phyloP scores from a whole-genome alignment of 2,329 filamentous ascomycete genomes.

The Fusarium devonianum region DNA sequence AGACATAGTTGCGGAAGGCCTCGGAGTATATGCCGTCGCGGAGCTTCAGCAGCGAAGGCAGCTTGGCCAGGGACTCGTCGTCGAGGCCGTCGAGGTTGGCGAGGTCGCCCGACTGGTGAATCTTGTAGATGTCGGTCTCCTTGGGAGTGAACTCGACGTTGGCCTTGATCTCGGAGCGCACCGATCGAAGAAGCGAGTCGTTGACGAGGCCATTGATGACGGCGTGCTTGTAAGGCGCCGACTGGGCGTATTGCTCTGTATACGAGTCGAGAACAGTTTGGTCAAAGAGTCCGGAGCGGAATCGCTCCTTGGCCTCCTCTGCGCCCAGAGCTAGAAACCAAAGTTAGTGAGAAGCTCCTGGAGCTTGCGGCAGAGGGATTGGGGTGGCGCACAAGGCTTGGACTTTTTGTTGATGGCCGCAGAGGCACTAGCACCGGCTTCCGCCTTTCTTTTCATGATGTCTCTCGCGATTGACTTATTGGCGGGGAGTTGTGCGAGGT shows the following conservation, averaged over 20 bases:
- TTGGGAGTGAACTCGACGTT: conserved; percentile 97
- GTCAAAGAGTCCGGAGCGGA: conserved; percentile 72
- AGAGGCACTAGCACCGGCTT: conserved; percentile 52
- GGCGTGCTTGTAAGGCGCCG: conserved; percentile 84
- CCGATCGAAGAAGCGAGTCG: conserved; percentile 80
- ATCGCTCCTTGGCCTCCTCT: conserved; percentile 63
- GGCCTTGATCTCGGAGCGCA: conserved; percentile 86
- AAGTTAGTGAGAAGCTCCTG: conserved; percentile 26
- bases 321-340: conserved; percentile 52
- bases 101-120: conserved; percentile 96
- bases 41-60: conserved; percentile 90
- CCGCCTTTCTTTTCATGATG: conserved; percentile 68
- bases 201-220: conserved; percentile 86
- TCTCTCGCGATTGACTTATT: conserved; percentile 28
- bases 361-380: conserved; percentile 13
- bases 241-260: conserved; percentile 67
- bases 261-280: conserved; percentile 64
- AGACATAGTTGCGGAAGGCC: conserved; percentile 87
- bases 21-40: conserved; percentile 94
- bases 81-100: conserved; percentile 96
- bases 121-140: conserved; percentile 99
- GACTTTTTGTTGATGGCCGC: conserved; percentile 61
- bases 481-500: conserved; percentile 9
- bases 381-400: conserved; percentile 53
- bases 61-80: conserved; percentile 80